Conservation (phyloP, 1,284 basidiomycete genomes). For the Porogramme epimiltina region DNA sequence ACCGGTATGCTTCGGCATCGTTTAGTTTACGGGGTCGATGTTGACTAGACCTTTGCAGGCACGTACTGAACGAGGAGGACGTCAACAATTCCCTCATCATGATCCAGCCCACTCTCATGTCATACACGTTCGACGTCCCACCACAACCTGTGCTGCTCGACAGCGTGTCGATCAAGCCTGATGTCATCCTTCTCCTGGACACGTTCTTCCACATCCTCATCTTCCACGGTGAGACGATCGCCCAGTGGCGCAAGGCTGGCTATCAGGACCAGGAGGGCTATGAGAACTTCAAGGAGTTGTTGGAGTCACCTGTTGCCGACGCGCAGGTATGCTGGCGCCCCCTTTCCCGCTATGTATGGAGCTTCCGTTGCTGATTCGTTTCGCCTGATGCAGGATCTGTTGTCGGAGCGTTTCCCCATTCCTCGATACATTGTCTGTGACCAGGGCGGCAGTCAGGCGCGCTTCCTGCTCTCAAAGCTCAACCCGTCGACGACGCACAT, state of each 20-base stretch:
- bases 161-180: slow-evolving; percentile 96
- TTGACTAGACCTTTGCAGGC: slow-evolving; percentile 50
- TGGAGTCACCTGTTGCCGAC: slow-evolving; percentile 81
- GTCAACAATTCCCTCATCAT: slow-evolving; percentile 99
- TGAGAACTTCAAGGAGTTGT: slow-evolving; percentile 96
- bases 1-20: slow-evolving; percentile 58
- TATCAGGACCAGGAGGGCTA: slow-evolving; percentile 99
- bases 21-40: no score
- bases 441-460: slow-evolving; percentile 96
- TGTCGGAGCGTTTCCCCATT: slow-evolving; percentile 95
- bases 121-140: slow-evolving; percentile 90
- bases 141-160: slow-evolving; percentile 96
- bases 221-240: slow-evolving; percentile 98
- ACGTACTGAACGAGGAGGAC: slow-evolving; percentile 96
- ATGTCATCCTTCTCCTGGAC: slow-evolving; percentile 96
- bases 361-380: neutral
- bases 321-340: slow-evolving; percentile 67
- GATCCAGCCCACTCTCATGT: slow-evolving; percentile 99
- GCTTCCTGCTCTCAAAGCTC: slow-evolving; percentile 95
- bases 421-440: slow-evolving; percentile 98
- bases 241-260: slow-evolving; percentile 98
- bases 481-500: slow-evolving; percentile 99
- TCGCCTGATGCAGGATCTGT: slow-evolving; percentile 76
- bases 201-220: slow-evolving; percentile 99
- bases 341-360: neutral